Base-by-base conservation (phyloP, 306 rosid genomes). In the Cicer pinnatifidum region DNA sequence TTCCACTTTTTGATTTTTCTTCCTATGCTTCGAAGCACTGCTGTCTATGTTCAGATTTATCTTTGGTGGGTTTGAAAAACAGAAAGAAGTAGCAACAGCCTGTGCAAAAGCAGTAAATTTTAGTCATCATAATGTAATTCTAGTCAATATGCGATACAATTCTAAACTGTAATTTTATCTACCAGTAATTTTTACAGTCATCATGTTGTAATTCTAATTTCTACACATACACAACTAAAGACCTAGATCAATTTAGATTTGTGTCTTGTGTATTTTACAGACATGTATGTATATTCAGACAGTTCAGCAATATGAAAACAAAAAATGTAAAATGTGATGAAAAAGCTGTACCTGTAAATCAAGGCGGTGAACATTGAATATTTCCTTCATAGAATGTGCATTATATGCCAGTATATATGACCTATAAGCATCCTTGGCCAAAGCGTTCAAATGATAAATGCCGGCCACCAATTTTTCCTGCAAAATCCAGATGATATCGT, bases 331-430 rank as follows among this genome's bases (percentile, higher is more conserved):
- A 66, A 11, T 64, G 54, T 41, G 23, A 12, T 5, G 33, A 58
- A 45, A 54, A 82, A 17, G 58, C 0, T 52, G 69, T 73, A 91
- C 97, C 98, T 82, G 97, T 67, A 94, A 64, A 83, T 94, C 97
- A 19, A 91, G 92, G 75, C 84, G 89, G 69, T 94, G 97, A 64
- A 91, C 97, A 15, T 94, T 90, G 79, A 89, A 94, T 60, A 88
- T 91, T 56, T 91, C 98, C 80, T 91, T 94, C 97, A 89, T 94
- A 8, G 98, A 88, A 83, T 91, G 98, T 63, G 98, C 84, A 76
- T 94, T 89, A 66, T 91, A 94, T 47, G 97, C 88, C 80, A 89
- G 82, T 51, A 94, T 52, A 75, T 89, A 94, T 48, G 98, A 85
- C 68, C 96, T 81, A 78, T 91, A 94, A 60, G 98, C 98, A 9